phyloP scores from a whole-genome alignment of 2,329 filamentous ascomycete genomes.

The Hymenotorrendiella dingleyae region DNA sequence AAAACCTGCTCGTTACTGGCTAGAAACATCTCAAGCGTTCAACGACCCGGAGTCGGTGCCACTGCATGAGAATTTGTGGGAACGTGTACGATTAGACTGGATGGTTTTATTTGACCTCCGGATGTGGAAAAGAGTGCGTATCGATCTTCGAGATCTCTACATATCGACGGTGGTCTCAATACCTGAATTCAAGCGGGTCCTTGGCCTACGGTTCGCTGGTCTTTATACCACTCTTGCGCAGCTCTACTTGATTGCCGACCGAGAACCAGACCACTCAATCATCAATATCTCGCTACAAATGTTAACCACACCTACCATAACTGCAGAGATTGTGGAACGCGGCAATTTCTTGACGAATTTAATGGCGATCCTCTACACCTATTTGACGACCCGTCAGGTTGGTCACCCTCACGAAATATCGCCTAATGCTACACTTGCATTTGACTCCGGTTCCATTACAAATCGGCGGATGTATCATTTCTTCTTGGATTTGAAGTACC shows the following conservation, averaged over 20 bases:
- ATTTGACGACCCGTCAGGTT: constrained; percentile 91
- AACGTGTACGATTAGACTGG: constrained; percentile 87
- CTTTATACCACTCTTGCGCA: constrained; percentile 92
- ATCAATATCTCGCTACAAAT: constrained; percentile 97
- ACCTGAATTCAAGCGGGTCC: constrained; percentile 89
- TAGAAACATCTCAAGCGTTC: constrained; percentile 70
- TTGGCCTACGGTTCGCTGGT: constrained; percentile 89
- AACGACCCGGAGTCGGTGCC: constrained; percentile 56
- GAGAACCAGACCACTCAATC: constrained; percentile 96
- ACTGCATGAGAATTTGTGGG: constrained; percentile 79
- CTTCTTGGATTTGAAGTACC: constrained; percentile 87
- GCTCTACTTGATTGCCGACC: constrained; percentile 89
- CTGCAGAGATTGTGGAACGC: constrained; percentile 86
- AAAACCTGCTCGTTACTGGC: constrained; percentile 77
- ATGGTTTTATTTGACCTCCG: constrained; percentile 90
- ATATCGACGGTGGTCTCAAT: constrained; percentile 95
- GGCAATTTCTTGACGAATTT: constrained; percentile 95
- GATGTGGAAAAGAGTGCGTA: constrained; percentile 93
- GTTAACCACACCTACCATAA: constrained; percentile 94
- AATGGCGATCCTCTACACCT: constrained; percentile 95
- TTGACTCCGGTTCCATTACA: constrained; percentile 90
- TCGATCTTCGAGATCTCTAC: constrained; percentile 86
- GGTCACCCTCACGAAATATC: constrained; percentile 88
- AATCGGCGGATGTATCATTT: constrained; percentile 97
- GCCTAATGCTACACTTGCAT: constrained; percentile 78